Conservation (phyloP, 2,329 filamentous ascomycete species). For the Peltaster fructicola region DNA sequence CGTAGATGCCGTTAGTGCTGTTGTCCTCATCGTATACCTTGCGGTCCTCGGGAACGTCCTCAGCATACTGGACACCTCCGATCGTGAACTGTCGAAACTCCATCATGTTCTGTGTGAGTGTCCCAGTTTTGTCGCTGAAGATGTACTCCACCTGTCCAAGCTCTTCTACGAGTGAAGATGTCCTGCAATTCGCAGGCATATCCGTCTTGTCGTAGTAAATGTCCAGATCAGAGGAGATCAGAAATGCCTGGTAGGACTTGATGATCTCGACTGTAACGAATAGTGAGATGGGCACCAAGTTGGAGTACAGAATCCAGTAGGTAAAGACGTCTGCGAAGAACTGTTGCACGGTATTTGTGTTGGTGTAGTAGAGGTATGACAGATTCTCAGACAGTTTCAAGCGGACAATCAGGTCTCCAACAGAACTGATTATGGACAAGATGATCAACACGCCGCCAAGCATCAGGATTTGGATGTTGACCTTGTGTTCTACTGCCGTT, state of each 20-base stretch:
- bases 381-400: slow-evolving; percentile 45
- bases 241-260: slow-evolving; percentile 94
- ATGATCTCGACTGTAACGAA: slow-evolving; percentile 96
- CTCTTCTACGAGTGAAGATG: slow-evolving; percentile 91
- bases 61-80: slow-evolving; percentile 81
- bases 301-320: slow-evolving; percentile 96
- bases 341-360: slow-evolving; percentile 51
- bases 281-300: slow-evolving; percentile 87
- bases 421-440: slow-evolving; percentile 76
- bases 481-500: slow-evolving; percentile 83
- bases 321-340: slow-evolving; percentile 93
- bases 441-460: slow-evolving; percentile 68
- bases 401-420: slow-evolving; percentile 73
- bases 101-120: slow-evolving; percentile 96
- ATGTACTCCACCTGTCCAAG: slow-evolving; percentile 97
- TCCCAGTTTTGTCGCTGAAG: slow-evolving; percentile 96
- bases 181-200: slow-evolving; percentile 87
- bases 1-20: slow-evolving; percentile 60
- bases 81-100: slow-evolving; percentile 94
- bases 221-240: slow-evolving; percentile 93
- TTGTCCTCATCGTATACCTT: slow-evolving; percentile 57
- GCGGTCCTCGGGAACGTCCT: slow-evolving; percentile 80
- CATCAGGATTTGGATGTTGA: slow-evolving; percentile 85
- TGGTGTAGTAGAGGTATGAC: slow-evolving; percentile 52
- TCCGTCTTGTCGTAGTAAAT: slow-evolving; percentile 96